Percentiles rank a stretch among this genome's conserved stretches.
Conservation (phyloP, 2,329 filamentous ascomycete genomes). For the Clonostachys solani region DNA sequence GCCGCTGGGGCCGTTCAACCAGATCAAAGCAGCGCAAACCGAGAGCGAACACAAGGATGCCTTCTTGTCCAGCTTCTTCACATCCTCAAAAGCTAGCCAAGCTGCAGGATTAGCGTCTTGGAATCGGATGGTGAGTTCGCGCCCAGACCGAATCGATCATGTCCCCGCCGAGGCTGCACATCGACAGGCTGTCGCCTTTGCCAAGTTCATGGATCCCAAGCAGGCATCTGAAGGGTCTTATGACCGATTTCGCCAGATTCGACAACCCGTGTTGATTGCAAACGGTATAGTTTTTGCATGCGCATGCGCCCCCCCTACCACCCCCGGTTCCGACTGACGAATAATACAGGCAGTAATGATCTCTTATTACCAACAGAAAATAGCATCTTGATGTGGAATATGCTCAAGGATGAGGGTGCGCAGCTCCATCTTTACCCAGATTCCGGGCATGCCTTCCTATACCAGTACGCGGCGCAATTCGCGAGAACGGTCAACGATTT, state of each 20-base stretch:
- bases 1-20: conserved; percentile 21
- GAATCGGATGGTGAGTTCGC: conserved; percentile 22
- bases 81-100: conserved; percentile 18
- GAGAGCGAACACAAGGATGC: conserved; percentile 23
- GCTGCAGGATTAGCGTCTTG: conserved; percentile 23
- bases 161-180: conserved; percentile 16
- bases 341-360: conserved; percentile 22
- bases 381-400: conserved; percentile 29
- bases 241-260: conserved; percentile 22
- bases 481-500: conserved; percentile 24
- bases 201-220: conserved; percentile 26
- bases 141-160: conserved; percentile 14
- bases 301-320: not conserved
- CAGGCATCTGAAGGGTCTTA: conserved; percentile 23
- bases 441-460: conserved; percentile 28
- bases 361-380: conserved; percentile 27
- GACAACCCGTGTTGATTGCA: conserved; percentile 28
- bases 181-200: conserved; percentile 23
- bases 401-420: conserved; percentile 18
- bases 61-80: conserved; percentile 27
- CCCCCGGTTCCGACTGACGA: not conserved
- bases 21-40: conserved; percentile 20
- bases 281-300: conserved; percentile 20
- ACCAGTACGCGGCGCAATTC: conserved; percentile 23
- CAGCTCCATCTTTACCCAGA: conserved; percentile 27